Conservation (phyloP, 768 basidiomycete genomes). For the Leccinellum albellum region DNA sequence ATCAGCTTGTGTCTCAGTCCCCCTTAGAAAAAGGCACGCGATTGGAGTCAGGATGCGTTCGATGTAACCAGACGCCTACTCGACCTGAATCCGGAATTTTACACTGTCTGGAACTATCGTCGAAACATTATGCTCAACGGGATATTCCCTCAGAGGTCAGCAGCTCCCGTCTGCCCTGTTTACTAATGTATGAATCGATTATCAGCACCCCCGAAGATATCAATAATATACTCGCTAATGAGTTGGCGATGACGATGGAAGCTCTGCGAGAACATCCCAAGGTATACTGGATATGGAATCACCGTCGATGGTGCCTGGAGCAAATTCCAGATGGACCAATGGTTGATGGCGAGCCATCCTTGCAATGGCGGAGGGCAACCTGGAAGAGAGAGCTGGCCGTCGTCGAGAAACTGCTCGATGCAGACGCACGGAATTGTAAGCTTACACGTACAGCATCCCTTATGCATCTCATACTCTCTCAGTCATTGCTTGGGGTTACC, state of each 20-base stretch:
- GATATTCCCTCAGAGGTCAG: slow-evolving; percentile 65
- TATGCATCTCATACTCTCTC: slow-evolving; percentile 7
- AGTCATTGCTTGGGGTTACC: slow-evolving; percentile 97
- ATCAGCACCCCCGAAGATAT: slow-evolving; percentile 57
- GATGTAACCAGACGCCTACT: slow-evolving; percentile 74
- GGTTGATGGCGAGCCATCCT: slow-evolving; percentile 36
- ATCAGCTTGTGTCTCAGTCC: not conserved
- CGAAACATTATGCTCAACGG: slow-evolving; percentile 72
- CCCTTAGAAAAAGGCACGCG: slow-evolving; percentile 61
- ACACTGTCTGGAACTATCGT: slow-evolving; percentile 95
- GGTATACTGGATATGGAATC: slow-evolving; percentile 99
- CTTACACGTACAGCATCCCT: not conserved
- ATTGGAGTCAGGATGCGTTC: slow-evolving; percentile 73
- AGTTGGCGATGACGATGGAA: slow-evolving; percentile 76
- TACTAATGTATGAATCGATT: slow-evolving; percentile 11
- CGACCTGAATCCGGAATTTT: slow-evolving; percentile 89
- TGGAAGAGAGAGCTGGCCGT: slow-evolving; percentile 87
- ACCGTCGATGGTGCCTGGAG: slow-evolving; percentile 92
- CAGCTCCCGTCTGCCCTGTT: not conserved
- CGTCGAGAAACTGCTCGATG: slow-evolving; percentile 89
- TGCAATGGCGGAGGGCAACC: slow-evolving; percentile 71
- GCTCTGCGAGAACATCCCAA: slow-evolving; percentile 87
- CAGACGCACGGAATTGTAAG: slow-evolving; percentile 91
- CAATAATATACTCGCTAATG: slow-evolving; percentile 62
- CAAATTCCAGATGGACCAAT: slow-evolving; percentile 75